These are phyloP conservation scores for Rhodotorula glutinis DNA, from an alignment of 1,284 basidiomycete species.

Conservation along the genomic window DNA sequence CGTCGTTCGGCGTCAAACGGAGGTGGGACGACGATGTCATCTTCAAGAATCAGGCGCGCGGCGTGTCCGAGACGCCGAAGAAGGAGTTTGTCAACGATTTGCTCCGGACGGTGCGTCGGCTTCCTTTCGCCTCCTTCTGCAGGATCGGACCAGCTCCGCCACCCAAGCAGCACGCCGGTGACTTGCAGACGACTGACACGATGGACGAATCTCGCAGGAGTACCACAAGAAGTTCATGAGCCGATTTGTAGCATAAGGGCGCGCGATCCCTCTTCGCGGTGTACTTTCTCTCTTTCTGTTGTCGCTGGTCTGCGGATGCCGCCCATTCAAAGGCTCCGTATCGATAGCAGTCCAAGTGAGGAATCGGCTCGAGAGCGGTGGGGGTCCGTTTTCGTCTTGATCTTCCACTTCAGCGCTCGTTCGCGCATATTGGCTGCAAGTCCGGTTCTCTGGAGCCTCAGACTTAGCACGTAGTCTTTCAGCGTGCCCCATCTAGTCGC, in stretches of 20 bases:
- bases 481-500: too few relatives aligned
- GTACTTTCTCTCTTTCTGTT: background rate
- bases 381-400: too few relatives aligned
- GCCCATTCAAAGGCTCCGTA: too few relatives aligned
- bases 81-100: constrained; percentile 87
- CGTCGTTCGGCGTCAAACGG: constrained; percentile 75
- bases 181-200: too few relatives aligned
- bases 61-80: constrained; percentile 58
- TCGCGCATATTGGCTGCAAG: too few relatives aligned
- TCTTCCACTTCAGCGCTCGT: too few relatives aligned
- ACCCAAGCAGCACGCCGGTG: too few relatives aligned
- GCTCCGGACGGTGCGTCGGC: constrained; percentile 59
- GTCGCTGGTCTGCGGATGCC: too few relatives aligned
- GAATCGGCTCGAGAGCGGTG: too few relatives aligned
- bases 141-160: background rate
- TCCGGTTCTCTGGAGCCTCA: too few relatives aligned
- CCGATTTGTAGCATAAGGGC: constrained; percentile 13
- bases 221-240: constrained; percentile 30
- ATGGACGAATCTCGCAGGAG: background rate
- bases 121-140: background rate
- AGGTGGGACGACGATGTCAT: constrained; percentile 89
- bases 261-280: background rate
- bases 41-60: constrained; percentile 92
- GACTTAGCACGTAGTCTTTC: too few relatives aligned
- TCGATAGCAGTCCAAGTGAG: too few relatives aligned